phyloP scores from a whole-genome alignment of 2,329 filamentous ascomycete species.

The Nemania sp. region DNA sequence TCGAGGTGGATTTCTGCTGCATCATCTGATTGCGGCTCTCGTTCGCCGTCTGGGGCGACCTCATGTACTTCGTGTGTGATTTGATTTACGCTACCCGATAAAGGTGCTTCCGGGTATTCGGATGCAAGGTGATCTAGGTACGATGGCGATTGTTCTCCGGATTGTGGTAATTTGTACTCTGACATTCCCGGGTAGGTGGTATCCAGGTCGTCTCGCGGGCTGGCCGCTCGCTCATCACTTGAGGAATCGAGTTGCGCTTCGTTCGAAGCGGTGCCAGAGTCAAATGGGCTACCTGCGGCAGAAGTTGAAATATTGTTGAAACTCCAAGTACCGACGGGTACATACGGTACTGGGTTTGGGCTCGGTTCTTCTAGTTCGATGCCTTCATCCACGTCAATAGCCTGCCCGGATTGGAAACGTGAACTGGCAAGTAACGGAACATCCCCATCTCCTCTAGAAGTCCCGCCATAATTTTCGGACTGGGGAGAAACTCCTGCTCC shows the following conservation, averaged over 20 bases:
- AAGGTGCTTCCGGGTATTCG: constrained; percentile 20
- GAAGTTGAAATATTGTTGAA: constrained; percentile 47
- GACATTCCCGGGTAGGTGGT: constrained; percentile 36
- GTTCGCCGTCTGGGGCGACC: constrained; percentile 43
- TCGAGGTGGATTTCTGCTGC: constrained; percentile 56
- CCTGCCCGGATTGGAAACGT: constrained; percentile 42
- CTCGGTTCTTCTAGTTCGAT: constrained; percentile 45
- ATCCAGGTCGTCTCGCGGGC: constrained; percentile 34
- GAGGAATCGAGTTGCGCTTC: constrained; percentile 45
- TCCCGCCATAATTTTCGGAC: constrained; percentile 63
- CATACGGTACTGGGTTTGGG: constrained; percentile 31
- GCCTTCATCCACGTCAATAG: constrained; percentile 54
- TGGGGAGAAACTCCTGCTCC: constrained; percentile 76
- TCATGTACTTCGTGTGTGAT: constrained; percentile 44
- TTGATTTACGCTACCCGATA: constrained; percentile 18
- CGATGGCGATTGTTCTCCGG: constrained; percentile 24
- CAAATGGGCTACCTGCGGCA: constrained; percentile 36
- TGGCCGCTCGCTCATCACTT: constrained; percentile 38
- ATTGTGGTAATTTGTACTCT: constrained; percentile 34
- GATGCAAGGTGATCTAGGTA: constrained; percentile 29
- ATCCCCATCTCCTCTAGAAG: constrained; percentile 35
- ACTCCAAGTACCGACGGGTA: constrained; percentile 46
- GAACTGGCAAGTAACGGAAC: constrained; percentile 29
- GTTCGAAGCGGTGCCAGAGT: constrained; percentile 41
- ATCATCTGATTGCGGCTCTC: constrained; percentile 47